Evolutionary conservation across 2,329 filamentous ascomycete genomes (phyloP), one percentile per base, ranked within the genome.

Genomic region (Lecanicillium sp.): DNA sequence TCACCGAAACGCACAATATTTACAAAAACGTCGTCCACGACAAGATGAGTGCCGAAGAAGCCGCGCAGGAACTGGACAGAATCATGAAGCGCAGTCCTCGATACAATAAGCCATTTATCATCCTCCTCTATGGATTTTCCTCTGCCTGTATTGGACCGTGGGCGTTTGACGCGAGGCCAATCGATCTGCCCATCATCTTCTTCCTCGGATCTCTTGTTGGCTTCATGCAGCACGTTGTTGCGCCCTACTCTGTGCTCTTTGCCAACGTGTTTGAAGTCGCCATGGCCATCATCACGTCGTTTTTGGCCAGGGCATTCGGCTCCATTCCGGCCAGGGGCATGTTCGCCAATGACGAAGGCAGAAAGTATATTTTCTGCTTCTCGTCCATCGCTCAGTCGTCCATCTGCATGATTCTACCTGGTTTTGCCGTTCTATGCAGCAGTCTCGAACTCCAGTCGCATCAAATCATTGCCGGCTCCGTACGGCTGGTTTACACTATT

Each of bases 401-500:
- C 20, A 36, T 41, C 17, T 36, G 33, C 29, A 28, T 41, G 33
- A 41, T 41, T n/a, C 29, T 41, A 13, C 39, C 39, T 8, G 39
- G 39, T 4, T 50, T 46, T 45, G 66, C 68, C n/a, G 65, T 75
- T 2, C 59, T 72, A 7, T 71, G 66, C 49, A 66, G 69, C 20
- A 72, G 71, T 31, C 61, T 83, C 20, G 79, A 83, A 53, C 64
- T 83, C 1, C 78, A 82, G 48, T 78, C 72, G n/a, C 72, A 74
- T 43, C 76, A 77, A 44, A 68, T 83, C 32, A 71, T 82, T 2
- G 74, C 79, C 0, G 79, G 79, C 0, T 80, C 76, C 1, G 77
- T 82, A 10, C 74, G 79, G n/a, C 77, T 82, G 67, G 77, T 83
- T 4, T 82, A 81, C 44, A 74, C 78, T n/a, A 75, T 82, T 45